A percentile compares a stretch with the other conserved stretches of the same genome.
Evolutionary conservation across 129 eudicot genomes (phyloP).

Genomic region (Centrapalus pauciflorus): DNA sequence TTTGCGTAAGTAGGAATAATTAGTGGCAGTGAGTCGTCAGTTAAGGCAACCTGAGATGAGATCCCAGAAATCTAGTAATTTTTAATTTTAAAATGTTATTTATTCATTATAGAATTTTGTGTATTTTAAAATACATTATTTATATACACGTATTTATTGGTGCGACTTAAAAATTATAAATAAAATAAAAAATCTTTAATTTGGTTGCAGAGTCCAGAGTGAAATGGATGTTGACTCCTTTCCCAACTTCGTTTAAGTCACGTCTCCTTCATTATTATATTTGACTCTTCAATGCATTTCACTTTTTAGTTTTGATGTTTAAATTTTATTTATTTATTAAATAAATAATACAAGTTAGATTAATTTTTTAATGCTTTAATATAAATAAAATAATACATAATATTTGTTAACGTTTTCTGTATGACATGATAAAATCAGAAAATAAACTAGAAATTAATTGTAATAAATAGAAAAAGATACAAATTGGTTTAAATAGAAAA

Average conservation of each 20-base stretch:
- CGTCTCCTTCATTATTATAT: constrained; percentile 34
- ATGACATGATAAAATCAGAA: no score
- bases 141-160: background rate
- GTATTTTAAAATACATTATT: background rate
- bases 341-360: no score
- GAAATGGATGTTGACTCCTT: constrained; percentile 36
- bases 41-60: background rate
- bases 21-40: constrained; percentile 12
- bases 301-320: background rate
- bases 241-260: constrained; percentile 34
- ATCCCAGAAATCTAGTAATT: constrained; percentile 1
- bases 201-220: constrained; percentile 24
- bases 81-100: background rate
- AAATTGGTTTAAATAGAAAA: no score
- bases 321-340: background rate
- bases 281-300: constrained; percentile 19
- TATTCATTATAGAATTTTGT: no score
- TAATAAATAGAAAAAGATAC: no score
- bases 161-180: background rate
- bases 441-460: no score
- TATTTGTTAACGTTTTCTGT: no score
- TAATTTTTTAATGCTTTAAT: background rate
- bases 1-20: constrained; percentile 22
- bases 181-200: background rate
- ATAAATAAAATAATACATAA: no score